Evolutionary conservation across 805 yeast genomes (phyloP).

Genomic region (Schizosaccharomyces cryophilus): DNA sequence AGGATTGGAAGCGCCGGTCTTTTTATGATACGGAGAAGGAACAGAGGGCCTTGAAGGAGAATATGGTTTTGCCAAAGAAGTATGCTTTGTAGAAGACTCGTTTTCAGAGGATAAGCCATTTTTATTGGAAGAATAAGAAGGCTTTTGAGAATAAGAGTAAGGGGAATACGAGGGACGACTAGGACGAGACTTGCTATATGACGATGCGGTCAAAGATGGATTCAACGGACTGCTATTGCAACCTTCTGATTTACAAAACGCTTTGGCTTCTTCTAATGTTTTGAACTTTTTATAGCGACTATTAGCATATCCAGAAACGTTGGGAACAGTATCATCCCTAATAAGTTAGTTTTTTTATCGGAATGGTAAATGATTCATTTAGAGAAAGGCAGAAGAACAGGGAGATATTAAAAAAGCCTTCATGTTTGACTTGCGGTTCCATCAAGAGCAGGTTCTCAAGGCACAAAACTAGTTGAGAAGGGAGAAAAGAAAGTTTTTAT

Average conservation of each 20-base stretch:
- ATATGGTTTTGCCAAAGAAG: too few relatives aligned
- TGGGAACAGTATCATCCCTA: conserved; percentile 15
- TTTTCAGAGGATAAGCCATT: too few relatives aligned
- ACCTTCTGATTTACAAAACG: background rate
- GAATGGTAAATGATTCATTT: too few relatives aligned
- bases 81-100: too few relatives aligned
- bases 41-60: too few relatives aligned
- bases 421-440: too few relatives aligned
- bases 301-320: conserved; percentile 31
- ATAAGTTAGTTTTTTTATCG: too few relatives aligned
- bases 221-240: background rate
- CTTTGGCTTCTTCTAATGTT: conserved; percentile 24
- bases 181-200: background rate
- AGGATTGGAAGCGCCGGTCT: background rate
- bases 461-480: too few relatives aligned
- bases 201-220: background rate
- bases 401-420: background rate
- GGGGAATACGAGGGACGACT: background rate
- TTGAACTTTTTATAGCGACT: conserved; percentile 35
- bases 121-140: too few relatives aligned
- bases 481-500: too few relatives aligned
- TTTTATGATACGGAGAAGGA: background rate
- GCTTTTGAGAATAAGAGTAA: too few relatives aligned
- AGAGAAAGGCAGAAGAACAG: too few relatives aligned
- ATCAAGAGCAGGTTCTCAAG: background rate